phyloP scores from a whole-genome alignment of 192 early-diverging fungal genomes.

The Coemansia guatemalensis region DNA sequence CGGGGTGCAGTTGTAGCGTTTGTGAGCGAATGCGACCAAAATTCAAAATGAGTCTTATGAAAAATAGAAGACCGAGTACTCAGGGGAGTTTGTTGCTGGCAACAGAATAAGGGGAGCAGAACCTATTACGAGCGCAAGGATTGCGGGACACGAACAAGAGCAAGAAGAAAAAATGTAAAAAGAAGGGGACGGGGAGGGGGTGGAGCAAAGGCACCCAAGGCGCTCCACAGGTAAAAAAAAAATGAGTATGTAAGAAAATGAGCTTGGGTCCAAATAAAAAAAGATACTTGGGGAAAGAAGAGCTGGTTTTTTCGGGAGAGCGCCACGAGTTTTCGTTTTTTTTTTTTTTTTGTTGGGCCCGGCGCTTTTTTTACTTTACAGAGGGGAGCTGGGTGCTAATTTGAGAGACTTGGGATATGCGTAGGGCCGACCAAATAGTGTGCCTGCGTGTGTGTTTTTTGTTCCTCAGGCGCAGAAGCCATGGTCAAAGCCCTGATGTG shows the following conservation, averaged over 20 bases:
- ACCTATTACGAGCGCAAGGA: too few species aligned
- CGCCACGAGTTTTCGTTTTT: not conserved
- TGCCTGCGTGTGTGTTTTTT: not conserved
- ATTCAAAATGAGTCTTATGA: not conserved
- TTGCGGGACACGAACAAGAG: not conserved
- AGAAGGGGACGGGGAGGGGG: too few species aligned
- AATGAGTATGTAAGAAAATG: not conserved
- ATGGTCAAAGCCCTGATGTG: not conserved
- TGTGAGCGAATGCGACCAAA: not conserved
- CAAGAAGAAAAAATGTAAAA: not conserved
- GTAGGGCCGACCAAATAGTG: not conserved
- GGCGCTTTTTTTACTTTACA: not conserved
- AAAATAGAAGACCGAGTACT: not conserved
- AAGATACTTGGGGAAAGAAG: conserved; percentile 1
- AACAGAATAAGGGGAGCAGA: not conserved
- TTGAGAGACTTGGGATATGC: not conserved
- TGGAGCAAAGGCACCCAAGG: not conserved
- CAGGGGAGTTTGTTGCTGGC: not conserved
- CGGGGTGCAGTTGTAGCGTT: not conserved
- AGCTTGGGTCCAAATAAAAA: conserved; percentile 5
- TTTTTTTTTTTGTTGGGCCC: not conserved
- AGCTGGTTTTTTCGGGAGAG: not conserved
- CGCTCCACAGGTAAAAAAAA: not conserved
- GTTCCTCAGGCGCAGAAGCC: not conserved
- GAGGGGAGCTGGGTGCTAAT: not conserved